These are phyloP conservation scores for Fusarium drepaniforme DNA, from an alignment of 2,329 filamentous ascomycete genomes.

Conservation along the genomic window DNA sequence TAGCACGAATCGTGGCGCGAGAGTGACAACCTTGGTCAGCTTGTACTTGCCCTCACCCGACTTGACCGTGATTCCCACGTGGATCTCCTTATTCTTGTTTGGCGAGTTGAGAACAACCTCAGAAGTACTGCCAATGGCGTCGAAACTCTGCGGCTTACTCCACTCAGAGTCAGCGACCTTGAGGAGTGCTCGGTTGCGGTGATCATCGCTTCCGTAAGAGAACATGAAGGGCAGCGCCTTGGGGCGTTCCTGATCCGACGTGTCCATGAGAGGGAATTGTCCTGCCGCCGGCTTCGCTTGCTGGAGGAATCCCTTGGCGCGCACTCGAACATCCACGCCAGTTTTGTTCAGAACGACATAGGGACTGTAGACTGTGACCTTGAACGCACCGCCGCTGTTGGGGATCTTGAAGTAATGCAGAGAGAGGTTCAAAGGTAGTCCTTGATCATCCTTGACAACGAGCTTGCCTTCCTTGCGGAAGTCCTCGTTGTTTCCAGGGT, in stretches of 20 bases:
- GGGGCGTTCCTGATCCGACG: conserved; percentile 65
- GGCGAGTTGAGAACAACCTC: conserved; percentile 86
- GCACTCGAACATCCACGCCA: conserved; percentile 86
- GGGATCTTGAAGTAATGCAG: conserved; percentile 93
- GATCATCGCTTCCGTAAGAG: conserved; percentile 89
- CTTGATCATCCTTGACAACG: conserved; percentile 86
- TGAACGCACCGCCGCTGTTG: conserved; percentile 94
- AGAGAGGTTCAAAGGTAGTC: conserved; percentile 82
- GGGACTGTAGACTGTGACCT: conserved; percentile 93
- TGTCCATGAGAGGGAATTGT: conserved; percentile 71
- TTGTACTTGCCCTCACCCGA: conserved; percentile 98
- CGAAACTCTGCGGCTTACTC: conserved; percentile 98
- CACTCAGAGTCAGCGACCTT: conserved; percentile 92
- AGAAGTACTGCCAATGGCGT: conserved; percentile 93
- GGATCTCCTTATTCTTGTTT: conserved; percentile 82
- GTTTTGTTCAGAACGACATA: conserved; percentile 98
- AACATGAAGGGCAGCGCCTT: conserved; percentile 96
- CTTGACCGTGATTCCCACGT: conserved; percentile 88
- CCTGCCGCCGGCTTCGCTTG: conserved; percentile 86
- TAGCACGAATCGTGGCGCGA: conserved; percentile 91
- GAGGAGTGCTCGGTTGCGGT: conserved; percentile 88
- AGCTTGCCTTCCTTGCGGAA: conserved; percentile 87
- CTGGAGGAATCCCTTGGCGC: conserved; percentile 90
- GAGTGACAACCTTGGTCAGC: conserved; percentile 93
- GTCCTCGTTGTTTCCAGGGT: conserved; percentile 87